Evolutionary conservation across 1,139 yeast species (phyloP), one percentile per base, ranked within the genome.

Genomic region (Taphrina deformans): DNA sequence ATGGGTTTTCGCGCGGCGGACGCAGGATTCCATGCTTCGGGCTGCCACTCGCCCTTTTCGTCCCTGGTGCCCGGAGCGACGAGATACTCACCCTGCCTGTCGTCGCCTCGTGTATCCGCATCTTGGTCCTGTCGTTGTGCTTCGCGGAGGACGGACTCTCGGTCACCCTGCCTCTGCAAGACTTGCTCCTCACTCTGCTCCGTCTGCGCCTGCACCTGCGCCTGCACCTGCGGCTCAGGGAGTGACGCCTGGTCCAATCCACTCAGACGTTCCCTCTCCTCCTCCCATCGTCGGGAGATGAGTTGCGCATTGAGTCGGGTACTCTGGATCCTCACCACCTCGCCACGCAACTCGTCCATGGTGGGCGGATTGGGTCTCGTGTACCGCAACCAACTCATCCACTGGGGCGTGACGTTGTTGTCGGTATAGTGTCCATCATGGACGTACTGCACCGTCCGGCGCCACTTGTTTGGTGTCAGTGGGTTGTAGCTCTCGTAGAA

Each of bases 21-120:
- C 3, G 35, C 26, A 18, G 55, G 55, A 31, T 21, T 31, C 63
- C 63, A 59, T 6, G 56, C 50, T 29, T 59, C 63, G 7, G 63
- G 63, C 29, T 59, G 63, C 63, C 63, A 59, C 23, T 59, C 63
- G 14, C 63, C 63, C 56, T 48, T 59, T 27, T 59, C 63, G 45
- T 59, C 56, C 16, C 56, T 51, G 27, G 63, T 59, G 35, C 63
- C 63, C 1, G 63, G 63, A 16, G 63, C 56, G 10, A 35, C 31
- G n/a, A 59, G 5, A 41, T 59, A 59, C 18, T 59, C 63, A 7
- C 40, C 24, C 9, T 51, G 12, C 29, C 7, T 14, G n/a, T 5
- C 16, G n/a, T 7, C 18, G 6, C 38, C 24, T 16, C 33, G 4
- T 9, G 3, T n/a, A 9, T 18, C 29, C 5, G 9, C 5, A 10